A percentile compares a stretch with the other conserved stretches of the same genome.
phyloP scores from a whole-genome alignment of 768 basidiomycete species.

The Auriscalpium orientale region DNA sequence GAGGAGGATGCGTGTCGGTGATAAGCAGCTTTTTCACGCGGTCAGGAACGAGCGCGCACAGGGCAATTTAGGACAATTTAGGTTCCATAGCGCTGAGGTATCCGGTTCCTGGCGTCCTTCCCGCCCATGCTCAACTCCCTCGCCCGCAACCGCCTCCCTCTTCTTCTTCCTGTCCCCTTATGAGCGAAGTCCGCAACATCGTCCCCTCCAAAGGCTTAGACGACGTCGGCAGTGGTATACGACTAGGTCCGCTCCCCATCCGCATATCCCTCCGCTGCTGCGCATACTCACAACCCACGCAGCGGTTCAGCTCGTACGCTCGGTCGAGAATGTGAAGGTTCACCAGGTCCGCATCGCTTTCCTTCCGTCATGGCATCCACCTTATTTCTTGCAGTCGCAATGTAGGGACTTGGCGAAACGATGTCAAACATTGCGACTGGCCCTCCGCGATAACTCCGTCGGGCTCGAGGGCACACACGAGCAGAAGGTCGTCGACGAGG shows the following conservation, averaged over 20 bases:
- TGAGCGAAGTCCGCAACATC: background rate
- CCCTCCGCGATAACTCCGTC: constrained; percentile 5
- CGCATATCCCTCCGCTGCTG: background rate
- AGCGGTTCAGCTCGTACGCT: constrained; percentile 25
- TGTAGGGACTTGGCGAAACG: constrained; percentile 7
- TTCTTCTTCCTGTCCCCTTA: background rate
- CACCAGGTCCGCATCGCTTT: constrained; percentile 24
- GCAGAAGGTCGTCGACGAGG: constrained; percentile 12
- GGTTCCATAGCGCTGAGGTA: too few species aligned
- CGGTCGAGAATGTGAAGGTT: constrained; percentile 31
- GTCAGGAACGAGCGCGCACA: too few species aligned
- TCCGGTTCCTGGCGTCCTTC: too few species aligned
- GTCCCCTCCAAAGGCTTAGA: background rate
- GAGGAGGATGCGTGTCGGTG: too few species aligned
- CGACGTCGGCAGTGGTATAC: background rate
- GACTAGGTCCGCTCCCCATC: background rate
- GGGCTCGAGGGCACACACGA: constrained; percentile 10
- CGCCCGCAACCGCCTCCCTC: background rate
- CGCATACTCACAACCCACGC: background rate
- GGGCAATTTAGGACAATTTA: too few species aligned
- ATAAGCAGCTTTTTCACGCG: too few species aligned
- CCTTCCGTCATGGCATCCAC: background rate
- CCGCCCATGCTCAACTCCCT: background rate
- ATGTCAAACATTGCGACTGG: constrained; percentile 5
- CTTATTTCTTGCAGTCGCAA: constrained; percentile 2